A percentile compares a stretch with the other conserved stretches of the same genome.
These are phyloP conservation scores for Annulohypoxylon moriforme DNA, from an alignment of 495 filamentous ascomycete species.

Conservation along the genomic window DNA sequence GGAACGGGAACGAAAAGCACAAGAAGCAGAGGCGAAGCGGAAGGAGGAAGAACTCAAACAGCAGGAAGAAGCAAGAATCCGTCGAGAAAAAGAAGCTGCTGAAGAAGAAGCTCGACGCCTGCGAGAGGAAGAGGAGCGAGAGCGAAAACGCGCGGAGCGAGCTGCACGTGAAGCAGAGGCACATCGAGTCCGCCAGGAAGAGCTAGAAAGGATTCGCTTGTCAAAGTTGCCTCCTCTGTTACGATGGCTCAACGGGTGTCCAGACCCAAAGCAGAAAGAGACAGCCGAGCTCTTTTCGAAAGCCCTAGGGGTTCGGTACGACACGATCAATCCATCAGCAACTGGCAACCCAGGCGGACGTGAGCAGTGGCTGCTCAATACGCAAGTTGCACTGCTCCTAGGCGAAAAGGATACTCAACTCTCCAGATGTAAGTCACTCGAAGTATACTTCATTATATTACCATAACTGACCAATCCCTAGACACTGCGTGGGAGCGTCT, in stretches of 20 bases:
- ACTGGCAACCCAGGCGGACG: conserved; percentile 59
- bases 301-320: conserved; percentile 64
- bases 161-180: conserved; percentile 67
- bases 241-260: conserved; percentile 62
- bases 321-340: conserved; percentile 62
- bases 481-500: conserved; percentile 75
- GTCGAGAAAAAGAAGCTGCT: conserved; percentile 57
- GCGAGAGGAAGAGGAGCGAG: conserved; percentile 56
- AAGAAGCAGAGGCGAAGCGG: conserved; percentile 48
- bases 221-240: conserved; percentile 63
- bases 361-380: conserved; percentile 82
- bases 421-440: conserved; percentile 70
- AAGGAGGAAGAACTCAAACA: conserved; percentile 50
- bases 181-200: conserved; percentile 57
- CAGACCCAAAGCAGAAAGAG: conserved; percentile 60
- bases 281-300: conserved; percentile 62
- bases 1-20: conserved; percentile 41
- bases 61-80: conserved; percentile 56
- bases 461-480: conserved; percentile 45
- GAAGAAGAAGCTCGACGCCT: conserved; percentile 59
- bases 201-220: conserved; percentile 60
- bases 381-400: conserved; percentile 77
- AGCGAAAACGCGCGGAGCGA: conserved; percentile 62
- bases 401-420: conserved; percentile 81
- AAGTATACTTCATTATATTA: not conserved